A percentile compares a stretch with the other conserved stretches of the same genome.
Evolutionary conservation across 2,329 filamentous ascomycete species (phyloP).

Genomic region (Stagonosporopsis chrysanthemi): DNA sequence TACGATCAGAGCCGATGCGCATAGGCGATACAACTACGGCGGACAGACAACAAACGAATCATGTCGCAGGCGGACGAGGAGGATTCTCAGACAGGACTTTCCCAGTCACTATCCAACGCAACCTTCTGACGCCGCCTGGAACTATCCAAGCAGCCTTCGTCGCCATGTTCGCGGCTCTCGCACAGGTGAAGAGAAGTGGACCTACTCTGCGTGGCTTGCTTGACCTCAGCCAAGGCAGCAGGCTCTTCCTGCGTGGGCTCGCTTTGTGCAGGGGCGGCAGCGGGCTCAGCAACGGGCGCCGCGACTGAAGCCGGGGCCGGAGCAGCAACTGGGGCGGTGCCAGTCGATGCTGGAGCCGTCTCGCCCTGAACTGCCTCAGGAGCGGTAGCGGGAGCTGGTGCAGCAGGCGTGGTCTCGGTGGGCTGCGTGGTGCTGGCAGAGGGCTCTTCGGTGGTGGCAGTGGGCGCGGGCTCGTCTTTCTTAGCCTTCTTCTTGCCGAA

Average conservation of each 20-base stretch:
- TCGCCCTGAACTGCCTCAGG: constrained; percentile 29
- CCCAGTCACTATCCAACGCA: constrained; percentile 23
- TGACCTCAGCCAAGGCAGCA: constrained; percentile 42
- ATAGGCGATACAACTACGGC: not conserved
- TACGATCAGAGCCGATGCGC: not conserved
- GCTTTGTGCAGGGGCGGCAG: constrained; percentile 15
- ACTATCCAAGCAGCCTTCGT: constrained; percentile 25
- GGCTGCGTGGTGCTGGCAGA: constrained; percentile 38
- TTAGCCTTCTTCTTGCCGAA: constrained; percentile 47
- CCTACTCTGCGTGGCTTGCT: constrained; percentile 47
- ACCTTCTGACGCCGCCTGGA: constrained; percentile 34
- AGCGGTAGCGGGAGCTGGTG: constrained; percentile 37
- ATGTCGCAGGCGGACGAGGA: not conserved
- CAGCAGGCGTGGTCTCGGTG: constrained; percentile 45
- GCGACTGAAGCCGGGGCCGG: constrained; percentile 27
- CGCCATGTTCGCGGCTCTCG: constrained; percentile 10
- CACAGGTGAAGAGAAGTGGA: constrained; percentile 27
- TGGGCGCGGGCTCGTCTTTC: constrained; percentile 37
- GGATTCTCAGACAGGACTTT: constrained; percentile 13
- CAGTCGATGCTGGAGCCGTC: constrained; percentile 9
- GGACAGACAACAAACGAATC: not conserved
- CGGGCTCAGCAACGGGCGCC: constrained; percentile 24
- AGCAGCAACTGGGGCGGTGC: constrained; percentile 11
- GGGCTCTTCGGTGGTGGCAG: constrained; percentile 36
- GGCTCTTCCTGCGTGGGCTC: constrained; percentile 40